These are phyloP conservation scores for Ceratocystis colombiana DNA, from an alignment of 2,329 filamentous ascomycete species.

Conservation along the genomic window DNA sequence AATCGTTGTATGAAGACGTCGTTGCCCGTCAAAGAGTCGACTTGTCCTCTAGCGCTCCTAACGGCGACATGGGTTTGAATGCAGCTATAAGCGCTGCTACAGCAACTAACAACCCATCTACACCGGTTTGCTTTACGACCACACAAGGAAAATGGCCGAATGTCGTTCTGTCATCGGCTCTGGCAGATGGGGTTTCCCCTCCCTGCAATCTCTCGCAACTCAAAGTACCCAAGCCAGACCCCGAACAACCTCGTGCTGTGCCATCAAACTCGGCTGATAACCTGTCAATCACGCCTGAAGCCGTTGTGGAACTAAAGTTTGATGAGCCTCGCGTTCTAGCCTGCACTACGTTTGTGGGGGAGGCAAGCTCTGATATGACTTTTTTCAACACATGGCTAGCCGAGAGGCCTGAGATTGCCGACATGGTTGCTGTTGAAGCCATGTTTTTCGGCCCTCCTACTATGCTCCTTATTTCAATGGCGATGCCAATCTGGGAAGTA, in stretches of 20 bases:
- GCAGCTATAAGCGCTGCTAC: conserved; percentile 30
- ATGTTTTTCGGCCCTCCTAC: conserved; percentile 59
- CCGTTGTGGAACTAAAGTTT: conserved; percentile 47
- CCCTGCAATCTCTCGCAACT: conserved; percentile 20
- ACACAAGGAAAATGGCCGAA: conserved; percentile 43
- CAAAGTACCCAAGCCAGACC: conserved; percentile 22
- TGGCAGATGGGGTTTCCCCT: conserved; percentile 7
- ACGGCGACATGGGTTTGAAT: conserved; percentile 32
- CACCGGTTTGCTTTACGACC: conserved; percentile 47
- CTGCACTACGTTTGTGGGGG: conserved; percentile 56
- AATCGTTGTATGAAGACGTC: conserved; percentile 49
- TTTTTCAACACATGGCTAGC: conserved; percentile 58
- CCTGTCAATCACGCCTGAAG: conserved; percentile 39
- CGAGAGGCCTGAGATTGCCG: conserved; percentile 45
- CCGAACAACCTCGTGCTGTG: conserved; percentile 20
- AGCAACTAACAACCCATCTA: conserved; percentile 12
- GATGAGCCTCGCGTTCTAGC: conserved; percentile 54
- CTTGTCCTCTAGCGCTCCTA: conserved; percentile 37
- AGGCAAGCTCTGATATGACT: conserved; percentile 55
- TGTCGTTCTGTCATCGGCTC: conserved; percentile 17
- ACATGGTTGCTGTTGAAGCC: conserved; percentile 52
- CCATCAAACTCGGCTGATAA: conserved; percentile 28
- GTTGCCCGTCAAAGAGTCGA: conserved; percentile 39
- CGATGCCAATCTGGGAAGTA: conserved; percentile 51
- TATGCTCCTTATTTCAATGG: conserved; percentile 57